These are phyloP conservation scores for Arabidopsis lyrata DNA, from an alignment of 441 rosid genomes.

Conservation along the genomic window DNA sequence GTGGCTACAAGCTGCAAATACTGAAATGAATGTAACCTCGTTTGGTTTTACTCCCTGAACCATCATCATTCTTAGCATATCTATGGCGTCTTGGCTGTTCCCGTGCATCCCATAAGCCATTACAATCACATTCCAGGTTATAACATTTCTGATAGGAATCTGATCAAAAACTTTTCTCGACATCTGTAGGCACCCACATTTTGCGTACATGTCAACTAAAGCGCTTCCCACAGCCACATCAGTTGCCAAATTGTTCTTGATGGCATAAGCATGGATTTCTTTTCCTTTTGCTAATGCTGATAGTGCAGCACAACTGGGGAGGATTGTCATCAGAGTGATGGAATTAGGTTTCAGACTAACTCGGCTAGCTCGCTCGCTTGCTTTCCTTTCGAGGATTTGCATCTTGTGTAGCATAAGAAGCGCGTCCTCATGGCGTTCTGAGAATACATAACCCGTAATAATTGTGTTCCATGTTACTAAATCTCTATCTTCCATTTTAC, in stretches of 20 bases:
- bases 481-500: conserved; percentile 68
- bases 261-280: conserved; percentile 87
- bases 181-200: conserved; percentile 75
- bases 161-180: conserved; percentile 65
- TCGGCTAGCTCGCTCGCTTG: conserved; percentile 33
- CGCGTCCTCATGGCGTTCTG: conserved; percentile 62
- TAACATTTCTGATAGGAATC: conserved; percentile 67
- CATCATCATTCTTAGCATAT: conserved; percentile 63
- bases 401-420: conserved; percentile 65
- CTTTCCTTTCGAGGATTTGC: conserved; percentile 54
- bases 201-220: conserved; percentile 90
- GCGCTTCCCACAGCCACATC: conserved; percentile 93
- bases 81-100: conserved; percentile 67
- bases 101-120: conserved; percentile 98
- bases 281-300: conserved; percentile 82
- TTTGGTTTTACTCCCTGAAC: conserved; percentile 60
- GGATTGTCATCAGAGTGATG: conserved; percentile 83
- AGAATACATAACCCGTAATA: conserved; percentile 72
- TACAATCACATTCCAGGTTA: conserved; percentile 88
- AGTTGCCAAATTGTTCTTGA: conserved; percentile 64
- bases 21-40: conserved; percentile 76
- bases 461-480: conserved; percentile 89
- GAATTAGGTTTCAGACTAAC: conserved; percentile 67
- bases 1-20: conserved; percentile 89
- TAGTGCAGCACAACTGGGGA: conserved; percentile 78